Conservation (phyloP, 257 asterid genomes). For the Cruciata laevipes region DNA sequence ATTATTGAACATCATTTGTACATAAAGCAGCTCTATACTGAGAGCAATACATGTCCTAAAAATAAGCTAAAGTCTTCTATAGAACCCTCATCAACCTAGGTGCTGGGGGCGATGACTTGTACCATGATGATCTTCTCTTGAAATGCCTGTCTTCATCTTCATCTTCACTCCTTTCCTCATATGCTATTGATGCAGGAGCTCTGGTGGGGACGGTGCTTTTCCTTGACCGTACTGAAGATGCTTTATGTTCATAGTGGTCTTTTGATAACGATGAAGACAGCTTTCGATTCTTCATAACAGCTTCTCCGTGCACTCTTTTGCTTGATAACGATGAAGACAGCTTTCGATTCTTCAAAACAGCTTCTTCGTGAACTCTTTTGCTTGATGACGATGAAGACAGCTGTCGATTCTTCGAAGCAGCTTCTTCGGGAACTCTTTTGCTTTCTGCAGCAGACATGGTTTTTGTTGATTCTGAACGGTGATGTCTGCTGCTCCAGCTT, state of each 20-base stretch:
- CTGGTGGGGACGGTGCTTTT: neutral
- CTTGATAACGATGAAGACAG: no score
- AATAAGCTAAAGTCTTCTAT: no score
- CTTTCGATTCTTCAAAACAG: no score
- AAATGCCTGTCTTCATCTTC: neutral
- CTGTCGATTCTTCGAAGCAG: neutral
- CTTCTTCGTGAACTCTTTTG: conserved; percentile 17
- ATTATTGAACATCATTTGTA: neutral
- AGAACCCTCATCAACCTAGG: neutral
- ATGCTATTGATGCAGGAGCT: neutral
- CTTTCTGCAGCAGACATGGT: neutral
- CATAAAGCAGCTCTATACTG: neutral
- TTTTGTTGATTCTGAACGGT: conserved; percentile 7
- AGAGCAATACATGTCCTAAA: neutral
- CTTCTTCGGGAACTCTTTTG: neutral
- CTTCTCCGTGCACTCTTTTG: conserved; percentile 17
- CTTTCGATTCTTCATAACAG: no score
- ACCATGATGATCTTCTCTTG: neutral
- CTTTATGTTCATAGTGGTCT: neutral
- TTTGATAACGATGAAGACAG: no score
- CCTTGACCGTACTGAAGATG: neutral
- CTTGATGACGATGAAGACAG: neutral
- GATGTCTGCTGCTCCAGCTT: neutral
- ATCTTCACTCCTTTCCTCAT: neutral
- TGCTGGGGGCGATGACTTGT: neutral